phyloP scores from a whole-genome alignment of 306 rosid genomes.

The Quercus dentata region DNA sequence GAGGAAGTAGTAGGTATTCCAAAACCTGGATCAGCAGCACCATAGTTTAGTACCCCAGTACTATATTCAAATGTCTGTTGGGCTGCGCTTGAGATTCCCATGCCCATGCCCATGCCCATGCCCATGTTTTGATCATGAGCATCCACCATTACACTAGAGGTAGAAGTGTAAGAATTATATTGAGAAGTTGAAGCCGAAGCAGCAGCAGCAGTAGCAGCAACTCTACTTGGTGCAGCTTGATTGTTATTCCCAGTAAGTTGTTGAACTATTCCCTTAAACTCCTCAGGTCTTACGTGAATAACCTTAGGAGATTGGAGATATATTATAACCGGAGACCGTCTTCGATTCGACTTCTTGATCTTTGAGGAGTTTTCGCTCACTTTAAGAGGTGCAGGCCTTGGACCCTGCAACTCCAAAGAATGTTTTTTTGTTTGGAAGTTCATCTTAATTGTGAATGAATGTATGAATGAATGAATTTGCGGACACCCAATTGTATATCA shows the following conservation, averaged over 20 bases:
- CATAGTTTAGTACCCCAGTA: background rate
- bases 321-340: constrained; percentile 22
- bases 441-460: background rate
- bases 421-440: background rate
- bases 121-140: background rate
- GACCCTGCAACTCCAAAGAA: constrained; percentile 20
- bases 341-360: background rate
- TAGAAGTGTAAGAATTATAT: background rate
- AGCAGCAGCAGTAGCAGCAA: background rate
- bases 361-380: constrained; percentile 10
- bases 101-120: background rate
- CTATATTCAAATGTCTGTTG: background rate
- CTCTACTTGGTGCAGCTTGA: background rate
- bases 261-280: constrained; percentile 38
- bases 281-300: constrained; percentile 42
- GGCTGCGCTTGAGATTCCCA: background rate
- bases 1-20: background rate
- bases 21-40: background rate
- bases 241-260: constrained; percentile 33
- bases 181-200: background rate
- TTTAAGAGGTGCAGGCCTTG: constrained; percentile 34
- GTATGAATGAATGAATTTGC: background rate
- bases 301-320: constrained; percentile 39
- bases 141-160: background rate
- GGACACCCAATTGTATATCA: background rate